Evolutionary conservation across 345 rosid genomes (phyloP).

Genomic region (Lumnitzera littorea): DNA sequence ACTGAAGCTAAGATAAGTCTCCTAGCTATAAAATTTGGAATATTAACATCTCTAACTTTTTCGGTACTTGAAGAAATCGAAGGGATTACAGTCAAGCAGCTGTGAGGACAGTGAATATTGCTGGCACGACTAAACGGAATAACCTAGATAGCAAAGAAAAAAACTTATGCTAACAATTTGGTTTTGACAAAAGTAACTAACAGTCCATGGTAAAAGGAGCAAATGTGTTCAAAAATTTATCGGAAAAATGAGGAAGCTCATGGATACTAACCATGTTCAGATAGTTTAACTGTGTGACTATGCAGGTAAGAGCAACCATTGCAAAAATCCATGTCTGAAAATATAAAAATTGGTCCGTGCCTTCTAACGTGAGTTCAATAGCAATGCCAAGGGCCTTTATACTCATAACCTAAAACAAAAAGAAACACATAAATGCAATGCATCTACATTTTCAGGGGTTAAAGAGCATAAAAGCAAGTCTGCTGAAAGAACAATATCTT

Average conservation of each 20-base stretch:
- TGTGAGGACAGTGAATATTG: too few relatives aligned
- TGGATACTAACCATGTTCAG: conserved; percentile 56
- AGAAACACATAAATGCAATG: background rate
- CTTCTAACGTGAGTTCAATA: conserved; percentile 61
- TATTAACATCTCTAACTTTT: too few relatives aligned
- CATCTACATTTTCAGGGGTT: background rate
- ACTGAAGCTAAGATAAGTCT: too few relatives aligned
- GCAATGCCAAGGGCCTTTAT: conserved; percentile 82
- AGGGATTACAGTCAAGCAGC: too few relatives aligned
- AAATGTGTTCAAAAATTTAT: background rate
- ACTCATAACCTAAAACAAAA: conserved; percentile 61
- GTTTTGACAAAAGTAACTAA: too few relatives aligned
- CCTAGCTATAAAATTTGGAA: too few relatives aligned
- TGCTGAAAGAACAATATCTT: conserved; percentile 6
- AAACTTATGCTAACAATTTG: too few relatives aligned
- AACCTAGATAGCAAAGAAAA: too few relatives aligned
- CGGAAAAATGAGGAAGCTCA: background rate
- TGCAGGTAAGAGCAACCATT: conserved; percentile 63
- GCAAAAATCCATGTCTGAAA: conserved; percentile 70
- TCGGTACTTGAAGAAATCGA: too few relatives aligned
- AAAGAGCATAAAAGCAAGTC: background rate
- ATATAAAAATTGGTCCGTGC: conserved; percentile 50
- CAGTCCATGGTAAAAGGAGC: background rate
- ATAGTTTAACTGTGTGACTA: conserved; percentile 65
- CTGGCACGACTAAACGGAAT: too few relatives aligned